Evolutionary conservation across 352 stramenopile genomes (phyloP), one percentile per base, ranked within the genome.

Genomic region (Blastocystis sp.): DNA sequence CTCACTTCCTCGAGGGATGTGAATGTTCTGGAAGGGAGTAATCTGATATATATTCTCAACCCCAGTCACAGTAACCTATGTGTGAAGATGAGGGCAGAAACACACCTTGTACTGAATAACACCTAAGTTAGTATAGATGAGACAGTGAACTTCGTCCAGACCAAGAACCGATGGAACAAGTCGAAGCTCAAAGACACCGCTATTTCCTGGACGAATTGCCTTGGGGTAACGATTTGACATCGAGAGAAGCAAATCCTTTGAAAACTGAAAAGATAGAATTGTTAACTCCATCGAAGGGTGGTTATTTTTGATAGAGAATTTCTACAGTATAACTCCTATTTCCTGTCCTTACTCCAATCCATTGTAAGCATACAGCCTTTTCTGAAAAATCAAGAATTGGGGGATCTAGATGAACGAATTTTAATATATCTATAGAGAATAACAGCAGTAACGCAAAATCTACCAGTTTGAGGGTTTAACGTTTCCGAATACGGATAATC

Each of bases 181-280:
- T 26, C 34, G 73, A 8, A 85, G 45, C 9, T 85, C 73, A 30
- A 68, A 85, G 30, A 34, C 53, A 0, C 43, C 73, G 1, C 34
- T 43, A 3, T 50, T 24, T 13, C 47, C 45, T 2, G 73, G 34
- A 53, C 47, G 37, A 16, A 85, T 45, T 18, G 63, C 53, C 9
- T 18, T 68, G 20, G 43, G 43, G 26, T 66, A 50, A 24, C 47
- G 53, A 55, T 41, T 85, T 20, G 55, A 47, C 11, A 85, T 85
- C 24, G 26, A 43, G n/a, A 85, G 8, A 26, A 85, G 73, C 4
- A 68, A 43, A 47, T 85, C 50, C 2, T 30, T 64, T 18, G 73
- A 85, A 85, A 85, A 85, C 50, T 85, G 43, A 30, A 85, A 47
- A 34, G 73, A 85, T 34, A 13, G 47, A 13, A 85, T 66, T 24